phyloP scores from a whole-genome alignment of 257 asterid species.

The Leptodermis oblonga region DNA sequence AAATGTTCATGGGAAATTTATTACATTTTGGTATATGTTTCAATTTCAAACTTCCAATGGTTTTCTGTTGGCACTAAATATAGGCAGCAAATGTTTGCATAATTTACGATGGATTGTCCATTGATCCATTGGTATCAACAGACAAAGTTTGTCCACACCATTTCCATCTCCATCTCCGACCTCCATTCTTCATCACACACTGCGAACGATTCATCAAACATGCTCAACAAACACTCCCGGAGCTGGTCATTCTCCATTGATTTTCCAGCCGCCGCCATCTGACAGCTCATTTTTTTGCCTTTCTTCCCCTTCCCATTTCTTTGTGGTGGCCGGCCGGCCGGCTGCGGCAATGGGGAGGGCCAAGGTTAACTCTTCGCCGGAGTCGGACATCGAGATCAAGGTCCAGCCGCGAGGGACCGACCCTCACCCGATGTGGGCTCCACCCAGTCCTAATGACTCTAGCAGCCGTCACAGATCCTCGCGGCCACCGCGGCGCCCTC shows the following conservation, averaged over 20 bases:
- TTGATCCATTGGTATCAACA: background rate
- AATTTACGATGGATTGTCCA: slow-evolving; percentile 8
- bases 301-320: background rate
- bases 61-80: slow-evolving; percentile 3
- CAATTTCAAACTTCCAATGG: too few relatives aligned
- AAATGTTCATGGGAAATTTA: too few relatives aligned
- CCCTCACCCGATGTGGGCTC: slow-evolving; percentile 23
- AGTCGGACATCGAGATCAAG: slow-evolving; percentile 46
- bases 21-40: background rate
- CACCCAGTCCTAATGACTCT: background rate
- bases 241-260: too few relatives aligned
- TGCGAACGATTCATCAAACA: too few relatives aligned
- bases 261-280: background rate
- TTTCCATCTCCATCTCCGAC: slow-evolving; percentile 11
- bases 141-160: background rate
- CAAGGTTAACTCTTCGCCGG: slow-evolving; percentile 43
- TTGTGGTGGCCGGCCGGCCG: background rate
- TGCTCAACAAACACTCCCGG: too few relatives aligned
- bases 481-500: slow-evolving; percentile 22
- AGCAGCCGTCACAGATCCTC: background rate
- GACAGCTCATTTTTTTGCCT: background rate
- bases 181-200: slow-evolving; percentile 17
- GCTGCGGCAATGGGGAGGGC: slow-evolving; percentile 50
- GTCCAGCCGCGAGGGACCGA: slow-evolving; percentile 31
- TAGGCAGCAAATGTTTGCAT: background rate